These are phyloP conservation scores for Cercospora sesami DNA, from an alignment of 2,329 filamentous ascomycete genomes.

Conservation along the genomic window DNA sequence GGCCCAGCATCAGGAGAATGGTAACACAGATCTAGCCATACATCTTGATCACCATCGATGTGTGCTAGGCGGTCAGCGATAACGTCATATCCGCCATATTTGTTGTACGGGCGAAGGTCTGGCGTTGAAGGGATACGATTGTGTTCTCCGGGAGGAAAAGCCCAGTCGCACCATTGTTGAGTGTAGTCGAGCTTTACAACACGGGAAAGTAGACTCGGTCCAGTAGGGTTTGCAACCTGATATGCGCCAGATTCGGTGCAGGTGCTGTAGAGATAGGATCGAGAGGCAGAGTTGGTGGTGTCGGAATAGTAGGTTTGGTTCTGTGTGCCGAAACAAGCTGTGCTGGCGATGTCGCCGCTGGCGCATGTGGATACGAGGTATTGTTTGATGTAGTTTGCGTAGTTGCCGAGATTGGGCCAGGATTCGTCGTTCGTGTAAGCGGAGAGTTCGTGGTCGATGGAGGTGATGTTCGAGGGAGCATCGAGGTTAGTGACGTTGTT, in stretches of 20 bases:
- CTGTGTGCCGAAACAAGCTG: conserved; percentile 51
- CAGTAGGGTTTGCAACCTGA: conserved; percentile 48
- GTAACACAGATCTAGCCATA: conserved; percentile 56
- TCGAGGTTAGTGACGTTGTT: conserved; percentile 52
- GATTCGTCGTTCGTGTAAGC: conserved; percentile 53
- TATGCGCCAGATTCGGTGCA: conserved; percentile 51
- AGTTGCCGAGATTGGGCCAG: conserved; percentile 55
- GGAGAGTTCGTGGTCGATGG: conserved; percentile 49
- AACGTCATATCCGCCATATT: conserved; percentile 52
- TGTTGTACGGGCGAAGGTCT: conserved; percentile 46
- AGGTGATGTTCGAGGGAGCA: conserved; percentile 46
- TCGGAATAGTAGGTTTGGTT: conserved; percentile 50
- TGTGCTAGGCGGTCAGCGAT: conserved; percentile 52
- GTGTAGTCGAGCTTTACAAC: conserved; percentile 53
- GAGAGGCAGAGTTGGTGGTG: conserved; percentile 42
- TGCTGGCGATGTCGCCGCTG: conserved; percentile 45
- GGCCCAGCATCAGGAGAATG: conserved; percentile 48
- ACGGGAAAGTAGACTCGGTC: conserved; percentile 51
- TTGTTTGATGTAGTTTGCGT: conserved; percentile 54
- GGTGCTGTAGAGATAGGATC: conserved; percentile 55
- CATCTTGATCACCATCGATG: conserved; percentile 55
- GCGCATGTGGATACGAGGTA: conserved; percentile 48
- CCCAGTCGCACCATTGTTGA: conserved; percentile 58
- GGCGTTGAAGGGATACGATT: conserved; percentile 50
- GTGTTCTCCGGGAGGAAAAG: conserved; percentile 51